Conservation (phyloP, 805 yeast genomes). For the Groenewaldozyma salmanticensis region DNA sequence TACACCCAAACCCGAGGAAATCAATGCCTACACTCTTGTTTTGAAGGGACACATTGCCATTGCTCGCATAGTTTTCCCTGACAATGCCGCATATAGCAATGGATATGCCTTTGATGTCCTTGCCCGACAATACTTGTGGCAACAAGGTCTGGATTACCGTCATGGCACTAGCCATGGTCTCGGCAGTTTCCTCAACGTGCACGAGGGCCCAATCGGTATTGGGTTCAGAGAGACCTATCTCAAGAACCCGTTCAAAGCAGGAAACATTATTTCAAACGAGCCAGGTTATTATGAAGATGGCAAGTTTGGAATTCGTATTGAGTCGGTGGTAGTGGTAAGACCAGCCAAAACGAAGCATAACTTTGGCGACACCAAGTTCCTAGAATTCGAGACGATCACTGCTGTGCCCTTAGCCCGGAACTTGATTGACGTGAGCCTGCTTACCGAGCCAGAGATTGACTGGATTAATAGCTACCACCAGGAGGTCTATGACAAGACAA, state of each 20-base stretch:
- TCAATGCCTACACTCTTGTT: conserved; percentile 68
- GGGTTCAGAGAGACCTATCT: conserved; percentile 42
- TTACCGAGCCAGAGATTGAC: conserved; percentile 49
- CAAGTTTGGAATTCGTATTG: conserved; percentile 83
- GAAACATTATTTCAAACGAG: conserved; percentile 79
- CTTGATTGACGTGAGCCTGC: conserved; percentile 52
- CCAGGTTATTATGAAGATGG: conserved; percentile 92
- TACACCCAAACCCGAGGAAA: conserved; percentile 47
- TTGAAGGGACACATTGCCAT: conserved; percentile 86
- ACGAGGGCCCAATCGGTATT: conserved; percentile 88
- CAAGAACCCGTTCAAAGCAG: conserved; percentile 45
- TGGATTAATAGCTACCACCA: conserved; percentile 66
- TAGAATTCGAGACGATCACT: conserved; percentile 76
- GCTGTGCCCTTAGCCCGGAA: conserved; percentile 72
- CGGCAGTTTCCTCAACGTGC: conserved; percentile 86
- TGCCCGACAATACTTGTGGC: conserved; percentile 78
- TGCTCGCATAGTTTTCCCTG: conserved; percentile 71
- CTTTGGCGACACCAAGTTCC: conserved; percentile 48
- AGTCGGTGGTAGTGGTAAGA: conserved; percentile 62
- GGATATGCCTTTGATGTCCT: conserved; percentile 71
- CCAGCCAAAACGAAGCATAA: conserved; percentile 32
- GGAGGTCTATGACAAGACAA: conserved; percentile 43
- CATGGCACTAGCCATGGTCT: conserved; percentile 99
- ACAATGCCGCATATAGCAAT: conserved; percentile 39
- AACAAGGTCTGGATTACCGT: conserved; percentile 71